These are phyloP conservation scores for Leccinum rimulosum DNA, from an alignment of 768 basidiomycete genomes.

Conservation along the genomic window DNA sequence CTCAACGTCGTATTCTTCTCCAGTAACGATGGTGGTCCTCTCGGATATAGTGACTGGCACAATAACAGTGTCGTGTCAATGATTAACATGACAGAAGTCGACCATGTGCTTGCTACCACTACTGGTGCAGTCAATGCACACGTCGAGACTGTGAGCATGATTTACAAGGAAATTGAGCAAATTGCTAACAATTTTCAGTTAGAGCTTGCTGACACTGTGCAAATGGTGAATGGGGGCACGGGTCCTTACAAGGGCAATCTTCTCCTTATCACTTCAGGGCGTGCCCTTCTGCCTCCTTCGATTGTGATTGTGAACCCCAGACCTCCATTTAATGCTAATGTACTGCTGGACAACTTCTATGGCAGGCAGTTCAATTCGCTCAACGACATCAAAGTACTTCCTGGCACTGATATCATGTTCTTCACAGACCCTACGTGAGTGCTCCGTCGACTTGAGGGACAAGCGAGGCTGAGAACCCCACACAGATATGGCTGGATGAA, in stretches of 20 bases:
- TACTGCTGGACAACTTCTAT: slow-evolving; percentile 75
- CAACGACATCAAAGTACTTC: slow-evolving; percentile 77
- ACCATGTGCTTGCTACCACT: slow-evolving; percentile 38
- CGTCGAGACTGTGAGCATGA: slow-evolving; percentile 37
- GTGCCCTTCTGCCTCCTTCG: slow-evolving; percentile 59
- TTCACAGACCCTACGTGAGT: slow-evolving; percentile 74
- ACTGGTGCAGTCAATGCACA: slow-evolving; percentile 46
- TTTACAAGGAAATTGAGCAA: neutral
- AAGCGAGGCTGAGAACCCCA: neutral
- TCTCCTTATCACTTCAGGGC: slow-evolving; percentile 63
- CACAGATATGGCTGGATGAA: slow-evolving; percentile 62
- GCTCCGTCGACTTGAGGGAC: neutral
- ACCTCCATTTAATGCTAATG: slow-evolving; percentile 63
- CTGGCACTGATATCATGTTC: slow-evolving; percentile 61
- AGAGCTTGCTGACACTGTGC: slow-evolving; percentile 52
- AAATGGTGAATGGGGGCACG: slow-evolving; percentile 72
- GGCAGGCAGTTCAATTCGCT: slow-evolving; percentile 82
- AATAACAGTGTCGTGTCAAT: slow-evolving; percentile 63
- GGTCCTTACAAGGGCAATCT: slow-evolving; percentile 59
- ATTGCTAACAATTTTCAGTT: slow-evolving; percentile 40
- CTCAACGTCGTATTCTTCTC: slow-evolving; percentile 73
- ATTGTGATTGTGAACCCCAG: slow-evolving; percentile 63
- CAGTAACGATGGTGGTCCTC: slow-evolving; percentile 64
- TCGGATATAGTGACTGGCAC: slow-evolving; percentile 62
- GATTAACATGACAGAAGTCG: slow-evolving; percentile 60